Evolutionary conservation across 768 basidiomycete genomes (phyloP).

Genomic region (Tremella yokohamensis): DNA sequence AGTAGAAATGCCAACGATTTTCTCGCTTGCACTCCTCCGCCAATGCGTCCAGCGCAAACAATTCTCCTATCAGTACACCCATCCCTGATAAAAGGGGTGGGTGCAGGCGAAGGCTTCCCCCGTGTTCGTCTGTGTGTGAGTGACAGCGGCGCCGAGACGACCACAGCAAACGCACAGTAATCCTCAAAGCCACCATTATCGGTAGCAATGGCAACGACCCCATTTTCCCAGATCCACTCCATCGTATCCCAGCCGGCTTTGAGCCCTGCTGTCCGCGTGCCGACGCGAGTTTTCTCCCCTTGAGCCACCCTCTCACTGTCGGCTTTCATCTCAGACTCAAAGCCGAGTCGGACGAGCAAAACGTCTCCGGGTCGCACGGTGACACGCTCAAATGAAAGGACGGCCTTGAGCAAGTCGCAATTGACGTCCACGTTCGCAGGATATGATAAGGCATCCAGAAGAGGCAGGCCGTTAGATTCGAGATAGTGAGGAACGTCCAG

Average conservation of each 20-base stretch:
- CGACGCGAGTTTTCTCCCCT: neutral
- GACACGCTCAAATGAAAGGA: slow-evolving; percentile 6
- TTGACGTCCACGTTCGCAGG: slow-evolving; percentile 7
- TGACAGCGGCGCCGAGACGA: neutral
- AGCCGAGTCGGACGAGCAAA: slow-evolving; percentile 12
- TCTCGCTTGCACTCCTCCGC: slow-evolving; percentile 14
- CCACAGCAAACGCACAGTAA: slow-evolving; percentile 9
- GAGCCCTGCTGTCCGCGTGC: slow-evolving; percentile 4
- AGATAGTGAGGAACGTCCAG: slow-evolving; percentile 13
- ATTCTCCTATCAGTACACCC: slow-evolving; percentile 18
- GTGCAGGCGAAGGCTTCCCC: slow-evolving; percentile 4
- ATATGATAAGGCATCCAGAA: slow-evolving; percentile 3
- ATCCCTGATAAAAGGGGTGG: slow-evolving; percentile 14
- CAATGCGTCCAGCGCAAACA: slow-evolving; percentile 7
- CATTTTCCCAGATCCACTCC: slow-evolving; percentile 17
- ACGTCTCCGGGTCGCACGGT: slow-evolving; percentile 12
- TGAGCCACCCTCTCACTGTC: neutral
- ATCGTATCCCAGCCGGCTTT: slow-evolving; percentile 9
- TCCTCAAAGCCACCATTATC: slow-evolving; percentile 17
- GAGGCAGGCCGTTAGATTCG: neutral
- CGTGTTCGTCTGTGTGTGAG: neutral
- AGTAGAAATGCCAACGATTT: slow-evolving; percentile 12
- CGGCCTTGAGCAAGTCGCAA: slow-evolving; percentile 1
- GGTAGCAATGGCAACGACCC: slow-evolving; percentile 14
- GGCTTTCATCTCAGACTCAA: slow-evolving; percentile 8